These are phyloP conservation scores for Tritrichomonas musculus DNA, from an alignment of 208 protist genomes.

Conservation along the genomic window DNA sequence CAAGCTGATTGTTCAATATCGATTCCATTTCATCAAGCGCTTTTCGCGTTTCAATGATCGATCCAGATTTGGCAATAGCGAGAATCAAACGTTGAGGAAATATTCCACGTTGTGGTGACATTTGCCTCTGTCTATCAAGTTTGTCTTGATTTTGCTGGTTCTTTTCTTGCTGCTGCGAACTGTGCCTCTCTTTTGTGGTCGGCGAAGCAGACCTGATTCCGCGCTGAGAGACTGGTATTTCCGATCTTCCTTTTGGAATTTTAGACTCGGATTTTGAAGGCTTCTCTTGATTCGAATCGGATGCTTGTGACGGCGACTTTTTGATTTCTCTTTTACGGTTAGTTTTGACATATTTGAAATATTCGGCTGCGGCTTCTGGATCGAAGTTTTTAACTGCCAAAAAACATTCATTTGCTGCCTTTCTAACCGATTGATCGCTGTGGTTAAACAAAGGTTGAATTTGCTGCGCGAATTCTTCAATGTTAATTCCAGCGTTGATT, in stretches of 20 bases:
- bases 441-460: conserved; percentile 4
- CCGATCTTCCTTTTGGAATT: background rate
- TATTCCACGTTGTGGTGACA: background rate
- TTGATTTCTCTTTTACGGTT: background rate
- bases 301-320: background rate
- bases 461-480: background rate
- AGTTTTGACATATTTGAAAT: conserved; percentile 1
- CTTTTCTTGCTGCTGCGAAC: background rate
- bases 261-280: background rate
- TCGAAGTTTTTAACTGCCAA: background rate
- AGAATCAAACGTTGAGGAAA: background rate
- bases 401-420: conserved; percentile 2
- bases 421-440: background rate
- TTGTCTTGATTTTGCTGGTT: background rate
- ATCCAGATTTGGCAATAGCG: background rate
- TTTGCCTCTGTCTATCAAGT: too few relatives aligned
- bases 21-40: background rate
- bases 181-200: background rate
- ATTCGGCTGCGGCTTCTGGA: background rate
- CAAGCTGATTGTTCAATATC: background rate
- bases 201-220: background rate
- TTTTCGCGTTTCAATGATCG: background rate
- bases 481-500: background rate
- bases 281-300: background rate
- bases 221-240: background rate